Percentiles rank a stretch among this genome's conserved stretches.
phyloP scores from a whole-genome alignment of 306 rosid species.

The Sechiopsis laciniata region DNA sequence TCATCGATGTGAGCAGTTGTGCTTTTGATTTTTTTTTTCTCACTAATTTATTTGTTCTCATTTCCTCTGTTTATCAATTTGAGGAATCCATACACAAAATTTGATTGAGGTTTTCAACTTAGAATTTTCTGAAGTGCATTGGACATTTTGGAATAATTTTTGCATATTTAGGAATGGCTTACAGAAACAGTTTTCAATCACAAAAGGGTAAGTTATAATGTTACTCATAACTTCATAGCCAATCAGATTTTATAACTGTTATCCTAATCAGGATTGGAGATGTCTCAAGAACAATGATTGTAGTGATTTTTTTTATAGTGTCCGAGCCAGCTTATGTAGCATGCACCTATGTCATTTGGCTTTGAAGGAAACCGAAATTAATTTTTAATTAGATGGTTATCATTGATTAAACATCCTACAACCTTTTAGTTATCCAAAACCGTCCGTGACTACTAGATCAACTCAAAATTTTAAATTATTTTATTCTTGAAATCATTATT shows the following conservation, averaged over 20 bases:
- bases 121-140: background rate
- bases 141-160: background rate
- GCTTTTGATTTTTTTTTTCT: background rate
- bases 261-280: background rate
- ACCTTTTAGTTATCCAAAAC: too few species aligned
- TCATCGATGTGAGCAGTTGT: slow-evolving; percentile 37
- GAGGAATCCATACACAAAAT: background rate
- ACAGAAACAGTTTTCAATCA: background rate
- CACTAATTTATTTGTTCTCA: background rate
- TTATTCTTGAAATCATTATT: background rate
- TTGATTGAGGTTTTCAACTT: background rate
- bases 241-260: background rate
- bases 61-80: background rate
- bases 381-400: too few species aligned
- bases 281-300: background rate
- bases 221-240: background rate
- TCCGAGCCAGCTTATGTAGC: too few species aligned
- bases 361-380: too few species aligned
- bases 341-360: too few species aligned
- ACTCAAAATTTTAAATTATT: background rate
- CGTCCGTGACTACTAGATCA: too few species aligned
- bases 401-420: too few species aligned
- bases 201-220: background rate
- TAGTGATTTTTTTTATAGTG: background rate
- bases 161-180: background rate